A percentile compares a stretch with the other conserved stretches of the same genome.
These are phyloP conservation scores for Scortechinia acanthostroma DNA, from an alignment of 2,329 filamentous ascomycete species.

Conservation along the genomic window DNA sequence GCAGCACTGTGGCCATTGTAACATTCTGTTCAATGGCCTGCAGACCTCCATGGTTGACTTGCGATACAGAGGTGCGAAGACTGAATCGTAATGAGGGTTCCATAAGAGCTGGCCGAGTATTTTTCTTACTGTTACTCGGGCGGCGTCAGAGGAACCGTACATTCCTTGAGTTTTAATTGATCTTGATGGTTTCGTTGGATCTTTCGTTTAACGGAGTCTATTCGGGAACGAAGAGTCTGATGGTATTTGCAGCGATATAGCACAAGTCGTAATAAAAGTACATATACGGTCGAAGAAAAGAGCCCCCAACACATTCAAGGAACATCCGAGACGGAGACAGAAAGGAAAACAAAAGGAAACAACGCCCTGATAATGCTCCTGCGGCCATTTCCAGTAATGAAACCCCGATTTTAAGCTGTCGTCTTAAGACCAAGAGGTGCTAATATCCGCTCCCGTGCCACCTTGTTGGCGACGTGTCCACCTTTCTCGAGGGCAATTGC, in stretches of 20 bases:
- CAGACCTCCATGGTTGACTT: constrained; percentile 32
- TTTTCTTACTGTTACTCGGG: constrained; percentile 45
- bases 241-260: no score
- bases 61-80: constrained; percentile 57
- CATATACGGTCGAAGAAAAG: neutral
- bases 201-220: no score
- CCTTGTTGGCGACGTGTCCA: constrained; percentile 50
- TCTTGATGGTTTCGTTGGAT: no score
- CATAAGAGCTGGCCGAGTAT: constrained; percentile 63
- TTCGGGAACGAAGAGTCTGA: no score
- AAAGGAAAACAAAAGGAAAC: neutral
- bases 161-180: constrained; percentile 19
- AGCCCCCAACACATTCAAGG: neutral
- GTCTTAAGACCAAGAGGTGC: constrained; percentile 6
- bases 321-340: no score
- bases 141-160: constrained; percentile 59
- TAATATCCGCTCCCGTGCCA: constrained; percentile 55
- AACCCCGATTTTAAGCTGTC: neutral
- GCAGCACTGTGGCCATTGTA: constrained; percentile 26
- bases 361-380: neutral
- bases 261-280: neutral
- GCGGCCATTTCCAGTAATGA: neutral
- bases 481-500: constrained; percentile 67
- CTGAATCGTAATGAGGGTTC: constrained; percentile 35
- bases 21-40: constrained; percentile 31